Base-by-base conservation (phyloP, 148 eudicot species). In the Vaccinium darrowii region DNA sequence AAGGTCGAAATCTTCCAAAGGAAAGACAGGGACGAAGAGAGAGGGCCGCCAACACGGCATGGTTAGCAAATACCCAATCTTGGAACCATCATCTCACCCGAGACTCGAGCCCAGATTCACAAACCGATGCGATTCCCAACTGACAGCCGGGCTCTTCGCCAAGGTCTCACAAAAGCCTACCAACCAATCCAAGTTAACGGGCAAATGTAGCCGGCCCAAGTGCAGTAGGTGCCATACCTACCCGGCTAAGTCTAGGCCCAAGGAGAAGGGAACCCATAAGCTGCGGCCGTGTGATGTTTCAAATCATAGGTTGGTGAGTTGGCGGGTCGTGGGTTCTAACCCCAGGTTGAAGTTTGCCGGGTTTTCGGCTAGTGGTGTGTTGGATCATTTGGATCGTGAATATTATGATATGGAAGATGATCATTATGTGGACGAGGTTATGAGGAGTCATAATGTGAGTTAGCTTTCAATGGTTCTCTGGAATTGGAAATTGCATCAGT, bases 171-270 rank as follows among this genome's bases (percentile, higher is more conserved):
- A 86, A 14, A 93, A 94, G 84, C 98, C 98, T 47, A 92, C 91
- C 5, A 94, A 91, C 83, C 95, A 94, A 83, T 96, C 98, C 67
- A 93, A 93, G 84, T 92, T 90, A 83, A 93, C 98, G 1, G 93
- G 96, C 4, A 93, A 92, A 83, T 93, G 91, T 1, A 27, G 74
- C 74, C 74, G 36, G 39, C 39, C 74, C 12, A 27, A 30, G 74
- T 27, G 18, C 74, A 15, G 33, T 19, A 88, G 87, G 3, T 92
- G 96, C 85, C 93, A 91, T 72, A 3, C 81, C 7, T 86, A 85
- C 76, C 94, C 95, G 6, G 86, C 86, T 7, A 94, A 93, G 88
- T 86, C 98, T 23, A 93, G 84, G 86, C 83, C 65, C 83, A 95
- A 95, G 84, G 76, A 85, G 54, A 95, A 96, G 81, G 97, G 94